phyloP scores from a whole-genome alignment of 441 rosid genomes.

The Pelargonium australe region DNA sequence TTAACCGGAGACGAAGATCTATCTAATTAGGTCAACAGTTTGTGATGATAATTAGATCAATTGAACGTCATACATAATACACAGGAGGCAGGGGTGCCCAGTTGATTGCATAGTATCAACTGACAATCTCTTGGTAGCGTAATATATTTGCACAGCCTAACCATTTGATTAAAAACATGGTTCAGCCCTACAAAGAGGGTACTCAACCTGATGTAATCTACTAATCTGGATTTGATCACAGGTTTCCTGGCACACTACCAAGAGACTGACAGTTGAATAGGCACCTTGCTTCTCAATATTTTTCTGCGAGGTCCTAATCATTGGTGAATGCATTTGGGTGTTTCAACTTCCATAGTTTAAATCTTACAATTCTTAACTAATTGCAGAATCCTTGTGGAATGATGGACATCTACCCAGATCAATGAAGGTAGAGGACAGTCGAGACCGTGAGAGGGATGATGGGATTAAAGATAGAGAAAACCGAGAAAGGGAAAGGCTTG shows the following conservation, averaged over 20 bases:
- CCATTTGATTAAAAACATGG: background rate
- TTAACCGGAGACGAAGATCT: background rate
- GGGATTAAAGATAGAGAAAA: slow-evolving; percentile 58
- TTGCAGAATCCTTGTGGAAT: slow-evolving; percentile 52
- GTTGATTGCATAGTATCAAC: background rate
- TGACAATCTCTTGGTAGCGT: background rate
- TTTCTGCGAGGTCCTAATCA: background rate
- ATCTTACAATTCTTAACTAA: slow-evolving; percentile 21
- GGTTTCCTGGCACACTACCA: background rate
- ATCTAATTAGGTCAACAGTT: background rate
- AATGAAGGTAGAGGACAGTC: slow-evolving; percentile 56
- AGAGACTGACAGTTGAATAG: background rate
- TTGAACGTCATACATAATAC: background rate
- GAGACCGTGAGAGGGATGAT: slow-evolving; percentile 54
- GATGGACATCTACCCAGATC: slow-evolving; percentile 59
- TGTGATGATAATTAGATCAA: background rate
- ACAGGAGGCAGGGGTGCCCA: background rate
- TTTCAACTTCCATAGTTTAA: slow-evolving; percentile 5
- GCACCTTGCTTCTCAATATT: background rate
- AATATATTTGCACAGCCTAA: background rate
- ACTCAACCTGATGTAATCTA: background rate
- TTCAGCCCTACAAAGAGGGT: background rate
- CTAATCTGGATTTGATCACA: background rate
- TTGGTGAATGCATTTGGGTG: slow-evolving; percentile 3
- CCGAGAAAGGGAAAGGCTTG: slow-evolving; percentile 73